A percentile compares a stretch with the other conserved stretches of the same genome.
Conservation (phyloP, 192 early-diverging fungal species). For the Podila minutissima region DNA sequence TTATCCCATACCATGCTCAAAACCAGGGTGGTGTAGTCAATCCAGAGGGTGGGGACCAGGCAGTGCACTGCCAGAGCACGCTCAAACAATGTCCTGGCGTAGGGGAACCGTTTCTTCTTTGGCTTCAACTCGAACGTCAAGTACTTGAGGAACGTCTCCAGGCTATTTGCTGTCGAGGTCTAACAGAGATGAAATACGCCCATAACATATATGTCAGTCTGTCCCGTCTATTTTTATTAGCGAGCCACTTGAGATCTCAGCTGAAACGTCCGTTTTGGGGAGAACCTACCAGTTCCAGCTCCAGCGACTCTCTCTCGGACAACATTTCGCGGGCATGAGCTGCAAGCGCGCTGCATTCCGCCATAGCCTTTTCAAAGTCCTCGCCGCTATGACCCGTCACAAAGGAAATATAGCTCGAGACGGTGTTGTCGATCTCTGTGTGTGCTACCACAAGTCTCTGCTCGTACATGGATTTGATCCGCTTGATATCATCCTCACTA, state of each 20-base stretch:
- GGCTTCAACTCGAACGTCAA: constrained; percentile 59
- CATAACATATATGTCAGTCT: neutral
- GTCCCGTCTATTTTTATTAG: neutral
- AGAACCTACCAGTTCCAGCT: constrained; percentile 60
- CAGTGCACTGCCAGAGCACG: constrained; percentile 70
- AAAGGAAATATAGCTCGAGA: constrained; percentile 69
- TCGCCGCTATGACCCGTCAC: constrained; percentile 60
- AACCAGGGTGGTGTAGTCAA: constrained; percentile 70
- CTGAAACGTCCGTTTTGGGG: neutral
- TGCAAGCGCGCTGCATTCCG: constrained; percentile 54
- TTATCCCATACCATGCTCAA: constrained; percentile 42
- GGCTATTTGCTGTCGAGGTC: constrained; percentile 21
- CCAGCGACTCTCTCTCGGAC: constrained; percentile 58
- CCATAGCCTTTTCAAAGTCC: constrained; percentile 68
- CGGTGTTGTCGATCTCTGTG: constrained; percentile 68
- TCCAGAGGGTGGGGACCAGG: constrained; percentile 70
- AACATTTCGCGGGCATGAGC: constrained; percentile 52
- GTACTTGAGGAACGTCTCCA: constrained; percentile 65
- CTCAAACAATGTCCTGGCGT: constrained; percentile 69
- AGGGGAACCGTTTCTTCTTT: constrained; percentile 23
- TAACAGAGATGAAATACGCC: constrained; percentile 1
- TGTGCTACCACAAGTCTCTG: constrained; percentile 22
- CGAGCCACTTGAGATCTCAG: neutral
- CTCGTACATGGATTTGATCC: constrained; percentile 28
- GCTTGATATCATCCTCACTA: constrained; percentile 24